Base-by-base conservation (phyloP, 805 yeast species). In the Teunomyces cretensis region DNA sequence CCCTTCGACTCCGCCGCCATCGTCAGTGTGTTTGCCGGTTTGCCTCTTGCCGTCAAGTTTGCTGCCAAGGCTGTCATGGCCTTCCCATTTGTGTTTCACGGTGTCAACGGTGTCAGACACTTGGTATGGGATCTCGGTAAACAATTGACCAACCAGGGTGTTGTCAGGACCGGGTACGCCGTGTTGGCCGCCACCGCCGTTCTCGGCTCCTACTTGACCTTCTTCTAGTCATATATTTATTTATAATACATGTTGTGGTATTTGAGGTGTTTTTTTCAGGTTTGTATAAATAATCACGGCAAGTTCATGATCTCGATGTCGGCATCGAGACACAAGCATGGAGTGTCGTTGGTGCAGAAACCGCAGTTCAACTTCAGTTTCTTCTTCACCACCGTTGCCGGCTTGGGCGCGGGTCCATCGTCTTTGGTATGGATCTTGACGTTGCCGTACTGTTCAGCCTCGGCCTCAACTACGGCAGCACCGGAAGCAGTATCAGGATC, bases 71-170 rank as follows among this genome's bases (percentile, higher is more conserved):
- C 84, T 41, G 60, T 80, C 33, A 80, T 84, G 61, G 81, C 94
- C 7, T 80, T 80, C 74, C 91, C 97, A 54, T 89, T 94, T 68
- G 86, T 86, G 26, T 90, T 80, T 85, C 99, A 94, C 70, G 60
- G 79, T 39, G 80, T 76, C 64, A 89, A 91, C 65, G 97, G 98
- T 58, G 49, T 92, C 52, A 88, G 99, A 79, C 99, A 94, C 67
- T 73, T 92, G 68, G 62, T 88, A 45, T 94, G 99, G 99, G 99
- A 94, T 67, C 65, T 82, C 43, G 96, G 96, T 65, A 75, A 72
- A 55, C 87, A 85, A 67, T 78, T 92, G 63, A 79, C 90, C 50
- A 61, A 88, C 56, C 81, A 85, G 62, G 97, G 96, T 55, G 97
- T 94, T 46, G 86, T 87, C 81, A 81, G 85, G 71, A 90, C 97